A percentile compares a stretch with the other conserved stretches of the same genome.
These are phyloP conservation scores for Gaertneriomyces semiglobifer DNA, from an alignment of 192 early-diverging fungal genomes.

Conservation along the genomic window DNA sequence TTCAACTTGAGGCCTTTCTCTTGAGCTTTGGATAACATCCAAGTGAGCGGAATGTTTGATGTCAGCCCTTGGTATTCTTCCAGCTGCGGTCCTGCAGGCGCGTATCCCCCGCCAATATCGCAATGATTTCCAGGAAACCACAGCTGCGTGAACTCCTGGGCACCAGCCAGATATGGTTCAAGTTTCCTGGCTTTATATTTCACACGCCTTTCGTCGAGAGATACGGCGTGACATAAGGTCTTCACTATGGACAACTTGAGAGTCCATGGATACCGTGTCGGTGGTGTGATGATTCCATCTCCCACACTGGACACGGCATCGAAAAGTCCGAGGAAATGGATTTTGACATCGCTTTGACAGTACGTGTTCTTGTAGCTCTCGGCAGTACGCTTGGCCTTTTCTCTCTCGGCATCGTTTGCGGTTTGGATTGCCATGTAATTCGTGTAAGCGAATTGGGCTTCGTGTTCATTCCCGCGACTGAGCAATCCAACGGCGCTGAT, in stretches of 20 bases:
- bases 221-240: neutral
- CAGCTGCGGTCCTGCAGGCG: neutral
- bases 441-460: neutral
- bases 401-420: neutral
- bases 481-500: neutral
- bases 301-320: slow-evolving; percentile 3
- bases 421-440: neutral
- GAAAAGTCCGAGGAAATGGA: slow-evolving; percentile 4
- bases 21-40: slow-evolving; percentile 1
- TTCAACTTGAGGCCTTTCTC: neutral
- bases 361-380: neutral
- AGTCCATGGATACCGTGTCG: neutral
- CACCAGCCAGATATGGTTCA: neutral
- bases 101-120: slow-evolving; percentile 8
- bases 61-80: neutral
- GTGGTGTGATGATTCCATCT: neutral
- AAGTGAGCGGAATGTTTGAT: slow-evolving; percentile 5
- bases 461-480: neutral
- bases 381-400: neutral
- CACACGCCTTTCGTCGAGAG: slow-evolving; percentile 3
- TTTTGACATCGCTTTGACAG: neutral
- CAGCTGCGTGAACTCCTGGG: neutral
- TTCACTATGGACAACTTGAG: neutral
- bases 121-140: slow-evolving; percentile 10
- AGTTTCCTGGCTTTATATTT: neutral